Base-by-base conservation (phyloP, 495 filamentous ascomycete genomes). In the Aspergillus heteromorphus region DNA sequence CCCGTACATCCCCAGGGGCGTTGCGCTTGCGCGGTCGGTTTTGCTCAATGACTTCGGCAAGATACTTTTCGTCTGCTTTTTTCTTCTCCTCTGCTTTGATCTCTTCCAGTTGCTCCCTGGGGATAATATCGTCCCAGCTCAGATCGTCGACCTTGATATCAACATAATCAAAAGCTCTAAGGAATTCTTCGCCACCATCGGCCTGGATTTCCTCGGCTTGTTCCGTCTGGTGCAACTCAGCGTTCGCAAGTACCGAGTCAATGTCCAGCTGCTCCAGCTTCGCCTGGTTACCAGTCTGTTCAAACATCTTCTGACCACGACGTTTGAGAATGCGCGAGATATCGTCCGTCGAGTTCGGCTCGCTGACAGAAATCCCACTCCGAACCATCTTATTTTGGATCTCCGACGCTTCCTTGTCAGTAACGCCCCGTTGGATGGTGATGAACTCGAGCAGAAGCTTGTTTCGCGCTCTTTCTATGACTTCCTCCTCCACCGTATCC, bases 381-480 rank as follows among this genome's bases (percentile, higher is more conserved):
- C 86, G 69, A 61, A 80, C 68, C 68, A 84, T 77, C 58, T 89
- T 85, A 53, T 86, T 86, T 55, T 87, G 87, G 41, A 92, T 83
- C 58, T 93, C 76, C 6, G 79, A 67, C 0, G 82, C 78, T 60
- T 85, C 90, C 55, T 88, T 87, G 61, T 99, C 93, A 3, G 95
- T 97, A 16, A 97, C 88, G 60, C 93, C 95, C 53, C 90, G 86
- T 57, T 97, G 93, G 29, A 99, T 99, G 1, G 95, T 96, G 61
- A 97, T 87, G 60, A 92, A 96, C 64, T 99, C 93, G n/a, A 99
- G 85, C 68, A 99, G 87, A 49, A 97, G 87, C 72, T 99, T 99
- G 70, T 99, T 97, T 19, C 92, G 85, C 9, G 93, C 93, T 56
- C 93, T 83, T 68, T 95, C 92, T 21, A 99, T 85, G 21, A 99